phyloP scores from a whole-genome alignment of 257 asterid species.

The Catharanthus roseus region DNA sequence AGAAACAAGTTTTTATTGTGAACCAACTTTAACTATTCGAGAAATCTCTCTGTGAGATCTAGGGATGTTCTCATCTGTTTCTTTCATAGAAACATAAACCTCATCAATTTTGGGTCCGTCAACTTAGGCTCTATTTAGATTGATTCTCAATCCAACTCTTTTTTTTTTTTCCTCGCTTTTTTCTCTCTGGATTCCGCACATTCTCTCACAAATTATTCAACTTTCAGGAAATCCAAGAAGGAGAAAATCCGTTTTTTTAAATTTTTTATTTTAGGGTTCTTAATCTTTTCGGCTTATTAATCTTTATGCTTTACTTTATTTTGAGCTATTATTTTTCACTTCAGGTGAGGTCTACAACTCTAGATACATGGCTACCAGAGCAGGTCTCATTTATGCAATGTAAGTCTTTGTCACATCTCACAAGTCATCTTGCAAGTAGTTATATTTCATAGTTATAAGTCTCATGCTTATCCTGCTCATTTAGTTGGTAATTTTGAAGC shows the following conservation, averaged over 20 bases:
- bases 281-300: no score
- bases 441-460: neutral
- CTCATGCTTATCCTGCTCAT: neutral
- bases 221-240: no score
- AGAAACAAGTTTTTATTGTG: neutral
- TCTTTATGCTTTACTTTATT: neutral
- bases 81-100: neutral
- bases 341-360: conserved; percentile 91
- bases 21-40: neutral
- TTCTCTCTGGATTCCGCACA: no score
- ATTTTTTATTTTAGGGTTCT: no score
- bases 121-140: neutral
- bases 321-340: neutral
- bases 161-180: no score
- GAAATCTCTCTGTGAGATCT: neutral
- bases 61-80: neutral
- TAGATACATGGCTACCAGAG: conserved; percentile 97
- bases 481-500: neutral
- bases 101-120: no score
- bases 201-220: no score
- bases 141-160: neutral
- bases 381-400: conserved; percentile 84
- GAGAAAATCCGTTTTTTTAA: no score
- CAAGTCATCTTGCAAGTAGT: neutral
- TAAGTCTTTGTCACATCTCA: conserved; percentile 26